Conservation (phyloP, 2,329 filamentous ascomycete genomes). For the Fusarium nygamai region DNA sequence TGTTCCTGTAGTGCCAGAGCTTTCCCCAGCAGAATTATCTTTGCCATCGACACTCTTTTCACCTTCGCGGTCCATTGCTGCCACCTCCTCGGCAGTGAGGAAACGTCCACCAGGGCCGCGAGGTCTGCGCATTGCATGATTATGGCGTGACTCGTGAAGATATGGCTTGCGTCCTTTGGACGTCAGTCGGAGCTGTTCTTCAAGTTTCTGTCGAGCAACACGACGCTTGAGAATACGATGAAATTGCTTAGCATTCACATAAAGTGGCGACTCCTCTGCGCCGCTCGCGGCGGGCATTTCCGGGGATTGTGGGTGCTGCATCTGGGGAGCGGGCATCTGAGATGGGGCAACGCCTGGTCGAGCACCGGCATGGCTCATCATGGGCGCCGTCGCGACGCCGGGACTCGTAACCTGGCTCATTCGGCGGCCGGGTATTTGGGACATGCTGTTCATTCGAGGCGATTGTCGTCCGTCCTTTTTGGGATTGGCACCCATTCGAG, state of each 20-base stretch:
- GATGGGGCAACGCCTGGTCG: conserved; percentile 65
- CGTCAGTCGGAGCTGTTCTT: conserved; percentile 90
- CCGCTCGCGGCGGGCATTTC: conserved; percentile 77
- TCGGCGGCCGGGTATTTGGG: conserved; percentile 70
- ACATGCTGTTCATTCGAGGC: conserved; percentile 74
- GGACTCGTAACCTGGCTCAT: conserved; percentile 84
- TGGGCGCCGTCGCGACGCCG: conserved; percentile 75
- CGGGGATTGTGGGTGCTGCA: conserved; percentile 78
- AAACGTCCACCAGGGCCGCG: conserved; percentile 94
- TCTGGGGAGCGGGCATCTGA: conserved; percentile 70
- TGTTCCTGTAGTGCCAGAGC: conserved; percentile 52
- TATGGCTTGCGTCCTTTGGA: conserved; percentile 97
- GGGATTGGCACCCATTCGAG: conserved; percentile 78
- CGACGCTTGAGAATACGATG: conserved; percentile 95
- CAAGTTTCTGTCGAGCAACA: conserved; percentile 90
- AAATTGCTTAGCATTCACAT: conserved; percentile 99
- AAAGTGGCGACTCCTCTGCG: conserved; percentile 91
- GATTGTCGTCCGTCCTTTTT: conserved; percentile 79
- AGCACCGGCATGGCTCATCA: conserved; percentile 74
- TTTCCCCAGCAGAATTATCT: conserved; percentile 41
- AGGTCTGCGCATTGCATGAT: conserved; percentile 96
- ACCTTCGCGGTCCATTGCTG: conserved; percentile 78
- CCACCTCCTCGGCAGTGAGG: conserved; percentile 94
- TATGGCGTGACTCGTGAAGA: conserved; percentile 95
- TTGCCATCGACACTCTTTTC: conserved; percentile 58